Conservation (phyloP, 2,329 filamentous ascomycete species). For the Phoma herbarum region DNA sequence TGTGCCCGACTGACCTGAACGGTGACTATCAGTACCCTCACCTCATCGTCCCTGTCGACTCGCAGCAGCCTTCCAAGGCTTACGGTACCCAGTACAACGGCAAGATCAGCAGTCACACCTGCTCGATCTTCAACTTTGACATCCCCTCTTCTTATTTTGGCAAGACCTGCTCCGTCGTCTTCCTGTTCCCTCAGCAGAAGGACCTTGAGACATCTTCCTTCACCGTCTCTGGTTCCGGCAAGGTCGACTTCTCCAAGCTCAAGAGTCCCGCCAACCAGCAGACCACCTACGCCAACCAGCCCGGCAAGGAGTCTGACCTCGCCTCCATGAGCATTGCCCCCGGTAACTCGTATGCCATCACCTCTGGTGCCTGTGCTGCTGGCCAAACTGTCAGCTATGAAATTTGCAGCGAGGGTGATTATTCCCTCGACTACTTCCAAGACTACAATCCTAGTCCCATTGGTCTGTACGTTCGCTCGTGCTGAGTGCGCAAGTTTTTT, state of each 20-base stretch:
- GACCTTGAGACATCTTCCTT: slow-evolving; percentile 69
- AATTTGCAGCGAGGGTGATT: slow-evolving; percentile 60
- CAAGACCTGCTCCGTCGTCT: slow-evolving; percentile 70
- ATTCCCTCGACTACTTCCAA: slow-evolving; percentile 69
- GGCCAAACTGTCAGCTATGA: slow-evolving; percentile 62
- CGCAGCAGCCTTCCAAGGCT: slow-evolving; percentile 60
- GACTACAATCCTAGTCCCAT: slow-evolving; percentile 65
- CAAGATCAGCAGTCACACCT: slow-evolving; percentile 53
- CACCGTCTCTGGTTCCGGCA: slow-evolving; percentile 63
- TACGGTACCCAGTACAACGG: slow-evolving; percentile 66
- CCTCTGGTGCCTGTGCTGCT: slow-evolving; percentile 64
- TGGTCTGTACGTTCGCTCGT: slow-evolving; percentile 45
- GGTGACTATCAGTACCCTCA: slow-evolving; percentile 61
- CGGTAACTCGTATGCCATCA: slow-evolving; percentile 62
- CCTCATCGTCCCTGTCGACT: slow-evolving; percentile 69
- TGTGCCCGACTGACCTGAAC: slow-evolving; percentile 37
- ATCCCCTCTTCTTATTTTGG: slow-evolving; percentile 63
- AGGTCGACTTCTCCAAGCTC: slow-evolving; percentile 63
- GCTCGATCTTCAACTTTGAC: slow-evolving; percentile 75
- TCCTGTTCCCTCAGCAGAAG: slow-evolving; percentile 67
- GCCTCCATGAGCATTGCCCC: slow-evolving; percentile 58
- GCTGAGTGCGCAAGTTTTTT: slow-evolving; percentile 20
- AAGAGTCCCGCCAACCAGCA: slow-evolving; percentile 54
- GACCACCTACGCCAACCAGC: slow-evolving; percentile 65
- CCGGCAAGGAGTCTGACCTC: slow-evolving; percentile 54